phyloP scores from a whole-genome alignment of 2,329 filamentous ascomycete genomes.

The Alternaria ventricosa region DNA sequence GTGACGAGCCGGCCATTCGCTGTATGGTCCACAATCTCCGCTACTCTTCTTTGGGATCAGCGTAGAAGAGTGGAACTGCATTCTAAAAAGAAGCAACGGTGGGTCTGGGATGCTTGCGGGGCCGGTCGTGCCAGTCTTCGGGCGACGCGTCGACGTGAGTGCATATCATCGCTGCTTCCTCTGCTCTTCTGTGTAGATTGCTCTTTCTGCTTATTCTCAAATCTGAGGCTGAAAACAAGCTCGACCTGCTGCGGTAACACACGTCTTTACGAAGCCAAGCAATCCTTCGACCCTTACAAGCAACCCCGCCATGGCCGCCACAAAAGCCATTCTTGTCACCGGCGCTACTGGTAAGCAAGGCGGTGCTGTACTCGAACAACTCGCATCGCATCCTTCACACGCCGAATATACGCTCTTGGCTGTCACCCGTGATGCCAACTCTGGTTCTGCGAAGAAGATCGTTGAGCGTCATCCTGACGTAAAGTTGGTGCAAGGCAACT shows the following conservation, averaged over 20 bases:
- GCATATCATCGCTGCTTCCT: slow-evolving; percentile 7
- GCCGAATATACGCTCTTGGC: slow-evolving; percentile 62
- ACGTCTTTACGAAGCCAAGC: slow-evolving; percentile 2
- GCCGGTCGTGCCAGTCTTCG: slow-evolving; percentile 1
- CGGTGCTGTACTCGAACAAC: slow-evolving; percentile 52
- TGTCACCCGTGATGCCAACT: slow-evolving; percentile 64
- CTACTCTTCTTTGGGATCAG: not conserved
- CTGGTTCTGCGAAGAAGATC: slow-evolving; percentile 59
- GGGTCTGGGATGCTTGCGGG: slow-evolving; percentile 9
- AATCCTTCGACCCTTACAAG: slow-evolving; percentile 11
- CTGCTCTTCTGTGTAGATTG: not conserved
- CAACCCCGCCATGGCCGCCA: slow-evolving; percentile 34
- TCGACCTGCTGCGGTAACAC: not conserved
- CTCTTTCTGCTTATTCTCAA: not conserved
- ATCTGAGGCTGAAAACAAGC: not conserved
- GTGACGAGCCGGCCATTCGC: not conserved
- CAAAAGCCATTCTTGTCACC: slow-evolving; percentile 53
- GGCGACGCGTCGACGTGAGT: slow-evolving; percentile 1
- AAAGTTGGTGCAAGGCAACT: slow-evolving; percentile 64
- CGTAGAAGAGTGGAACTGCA: slow-evolving; percentile 1
- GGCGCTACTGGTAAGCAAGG: slow-evolving; percentile 58
- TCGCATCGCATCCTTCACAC: slow-evolving; percentile 45
- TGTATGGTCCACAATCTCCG: not conserved
- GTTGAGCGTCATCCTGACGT: slow-evolving; percentile 55
- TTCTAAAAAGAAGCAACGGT: slow-evolving; percentile 5